Evolutionary conservation across 78 protist genomes (phyloP), one percentile per base, ranked within the genome.

Genomic region (Speleostelium caveatum): DNA sequence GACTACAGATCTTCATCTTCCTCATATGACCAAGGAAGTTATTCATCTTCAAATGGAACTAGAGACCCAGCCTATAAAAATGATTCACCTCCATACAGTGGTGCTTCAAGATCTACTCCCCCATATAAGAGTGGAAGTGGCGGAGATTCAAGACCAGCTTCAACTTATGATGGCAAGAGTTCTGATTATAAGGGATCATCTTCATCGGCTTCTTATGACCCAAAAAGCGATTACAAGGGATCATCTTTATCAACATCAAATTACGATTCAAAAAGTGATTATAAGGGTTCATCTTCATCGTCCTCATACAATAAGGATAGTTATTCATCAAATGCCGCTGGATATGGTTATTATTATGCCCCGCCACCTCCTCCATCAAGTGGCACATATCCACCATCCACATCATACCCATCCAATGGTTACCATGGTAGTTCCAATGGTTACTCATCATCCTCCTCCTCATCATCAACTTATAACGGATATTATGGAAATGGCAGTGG

Each of bases 131-230:
- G 16, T 16, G 17, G 32, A 35, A 32, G 49, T 51, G 24, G 60
- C 60, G 49, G 60, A 41, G 76, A 71, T 32, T 71, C 41, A 12
- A 22, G 61, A 63, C 10, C 75, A 68, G 10, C 42, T 1, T 19
- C 73, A 10, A 24, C 38, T 35, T 58, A 19, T 60, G 24, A 6
- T 36, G 58, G 69, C 33, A 26, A 49, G 4, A 4, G 66, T 8
- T 12, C 58, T 22, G 3, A 36, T 24, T 17, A 19, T 56, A 14
- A 35, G 10, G 26, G 42, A 36, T 60, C 85, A 26, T 59, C 85
- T 17, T 59, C 85, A 3, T 75, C 85, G 4, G 42, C 58, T 7
- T 55, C 2, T 55, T 4, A 21, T 49, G 41, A 8, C 22, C 24
- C 58, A 24, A 24, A 28, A n/a, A 14, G n/a, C 14, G 5, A 21